phyloP scores from a whole-genome alignment of 140 eudicot species.

The Stevia rebaudiana region DNA sequence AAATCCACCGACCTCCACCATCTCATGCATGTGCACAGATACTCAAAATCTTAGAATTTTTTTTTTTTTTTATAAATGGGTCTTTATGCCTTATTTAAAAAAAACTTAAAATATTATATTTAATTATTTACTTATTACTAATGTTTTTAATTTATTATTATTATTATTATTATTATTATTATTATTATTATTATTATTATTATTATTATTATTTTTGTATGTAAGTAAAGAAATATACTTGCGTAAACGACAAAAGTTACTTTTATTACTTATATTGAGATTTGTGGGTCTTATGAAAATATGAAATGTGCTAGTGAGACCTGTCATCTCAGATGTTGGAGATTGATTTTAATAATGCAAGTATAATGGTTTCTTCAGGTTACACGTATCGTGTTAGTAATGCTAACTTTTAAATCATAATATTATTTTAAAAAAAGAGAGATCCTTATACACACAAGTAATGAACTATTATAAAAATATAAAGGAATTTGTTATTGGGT shows the following conservation, averaged over 20 bases:
- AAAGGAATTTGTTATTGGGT: too few relatives aligned
- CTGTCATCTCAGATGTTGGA: constrained; percentile 8
- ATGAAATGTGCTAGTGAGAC: not conserved
- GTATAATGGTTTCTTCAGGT: not conserved
- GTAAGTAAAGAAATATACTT: not conserved
- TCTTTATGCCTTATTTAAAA: constrained; percentile 6
- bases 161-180: too few relatives aligned
- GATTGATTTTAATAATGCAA: constrained; percentile 10
- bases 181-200: too few relatives aligned
- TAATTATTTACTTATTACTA: not conserved
- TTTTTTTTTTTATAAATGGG: constrained; percentile 2
- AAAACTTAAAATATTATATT: not conserved
- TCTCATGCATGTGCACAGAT: constrained; percentile 26
- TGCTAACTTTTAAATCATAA: not conserved
- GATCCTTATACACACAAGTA: too few relatives aligned
- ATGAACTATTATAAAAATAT: too few relatives aligned
- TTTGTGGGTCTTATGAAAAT: constrained; percentile 5
- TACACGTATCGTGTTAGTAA: not conserved
- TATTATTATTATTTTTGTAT: not conserved
- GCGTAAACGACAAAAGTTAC: not conserved
- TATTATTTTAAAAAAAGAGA: not conserved
- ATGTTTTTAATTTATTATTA: too few relatives aligned
- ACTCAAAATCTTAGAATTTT: constrained; percentile 10
- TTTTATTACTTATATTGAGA: not conserved
- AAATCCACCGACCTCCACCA: constrained; percentile 19